These are phyloP conservation scores for Diaporthe citriasiana DNA, from an alignment of 2,329 filamentous ascomycete genomes.

Conservation along the genomic window DNA sequence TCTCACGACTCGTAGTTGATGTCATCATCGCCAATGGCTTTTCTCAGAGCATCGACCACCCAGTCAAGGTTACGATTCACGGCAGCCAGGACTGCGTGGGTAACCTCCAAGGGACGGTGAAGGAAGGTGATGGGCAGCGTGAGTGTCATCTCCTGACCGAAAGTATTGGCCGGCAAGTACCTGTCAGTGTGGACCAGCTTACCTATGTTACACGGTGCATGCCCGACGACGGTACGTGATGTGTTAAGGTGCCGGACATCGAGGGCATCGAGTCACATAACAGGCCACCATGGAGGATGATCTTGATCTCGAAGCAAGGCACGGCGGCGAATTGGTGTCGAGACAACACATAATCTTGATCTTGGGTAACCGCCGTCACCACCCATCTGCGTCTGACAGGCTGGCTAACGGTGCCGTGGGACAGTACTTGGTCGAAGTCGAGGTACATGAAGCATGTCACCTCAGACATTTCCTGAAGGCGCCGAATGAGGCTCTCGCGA, in stretches of 20 bases:
- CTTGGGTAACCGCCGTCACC: conserved; percentile 1
- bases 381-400: background rate
- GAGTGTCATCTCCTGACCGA: conserved; percentile 15
- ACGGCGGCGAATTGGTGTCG: background rate
- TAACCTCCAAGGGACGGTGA: background rate
- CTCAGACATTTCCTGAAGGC: background rate
- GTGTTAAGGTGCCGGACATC: background rate
- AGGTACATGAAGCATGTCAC: conserved; percentile 5
- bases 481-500: conserved; percentile 34
- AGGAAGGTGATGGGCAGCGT: background rate
- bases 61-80: background rate
- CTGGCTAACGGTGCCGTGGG: background rate
- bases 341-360: conserved; percentile 20
- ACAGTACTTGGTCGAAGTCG: conserved; percentile 13
- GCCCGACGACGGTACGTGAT: conserved; percentile 9
- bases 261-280: background rate
- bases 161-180: background rate
- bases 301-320: background rate
- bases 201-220: conserved; percentile 5
- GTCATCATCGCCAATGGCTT: background rate
- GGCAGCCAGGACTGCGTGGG: background rate
- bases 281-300: background rate
- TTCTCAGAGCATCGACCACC: background rate
- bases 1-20: background rate
- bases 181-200: background rate